phyloP scores from a whole-genome alignment of 2,329 filamentous ascomycete genomes.

The Teratosphaeria gauchensis region DNA sequence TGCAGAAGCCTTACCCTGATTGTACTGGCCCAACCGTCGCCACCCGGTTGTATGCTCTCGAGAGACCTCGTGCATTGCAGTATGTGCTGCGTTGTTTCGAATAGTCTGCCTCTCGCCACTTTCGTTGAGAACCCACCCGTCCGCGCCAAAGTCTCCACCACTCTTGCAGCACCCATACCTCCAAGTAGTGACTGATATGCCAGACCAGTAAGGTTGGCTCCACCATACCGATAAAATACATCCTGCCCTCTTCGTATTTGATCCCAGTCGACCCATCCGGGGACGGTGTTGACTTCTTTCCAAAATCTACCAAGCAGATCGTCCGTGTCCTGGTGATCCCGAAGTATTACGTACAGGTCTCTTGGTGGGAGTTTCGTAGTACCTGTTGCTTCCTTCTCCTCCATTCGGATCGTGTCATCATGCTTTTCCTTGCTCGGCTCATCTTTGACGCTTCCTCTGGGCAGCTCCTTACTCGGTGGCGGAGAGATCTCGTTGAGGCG shows the following conservation, averaged over 20 bases:
- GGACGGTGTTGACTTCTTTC: constrained; percentile 56
- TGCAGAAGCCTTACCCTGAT: constrained; percentile 62
- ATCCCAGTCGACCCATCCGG: constrained; percentile 68
- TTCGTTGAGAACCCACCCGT: constrained; percentile 65
- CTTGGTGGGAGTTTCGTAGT: constrained; percentile 26
- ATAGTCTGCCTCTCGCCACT: constrained; percentile 55
- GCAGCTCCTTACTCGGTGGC: constrained; percentile 29
- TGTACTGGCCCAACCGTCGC: constrained; percentile 54
- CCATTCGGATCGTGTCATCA: constrained; percentile 5
- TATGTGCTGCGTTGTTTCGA: constrained; percentile 68
- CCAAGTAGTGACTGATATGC: constrained; percentile 58
- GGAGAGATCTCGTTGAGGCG: constrained; percentile 53
- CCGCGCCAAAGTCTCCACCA: constrained; percentile 63
- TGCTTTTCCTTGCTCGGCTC: constrained; percentile 8
- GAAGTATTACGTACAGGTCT: constrained; percentile 56
- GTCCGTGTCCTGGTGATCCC: constrained; percentile 49
- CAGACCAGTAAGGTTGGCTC: constrained; percentile 53
- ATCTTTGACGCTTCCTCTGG: constrained; percentile 16
- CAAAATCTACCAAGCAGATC: constrained; percentile 50
- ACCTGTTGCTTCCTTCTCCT: constrained; percentile 16
- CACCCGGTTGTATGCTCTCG: constrained; percentile 57
- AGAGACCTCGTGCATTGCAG: constrained; percentile 60
- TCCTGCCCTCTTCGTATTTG: constrained; percentile 66
- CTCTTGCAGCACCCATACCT: constrained; percentile 61
- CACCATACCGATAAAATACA: constrained; percentile 68